These are phyloP conservation scores for Penicillium sp. DNA, from an alignment of 2,329 filamentous ascomycete genomes.

Conservation along the genomic window DNA sequence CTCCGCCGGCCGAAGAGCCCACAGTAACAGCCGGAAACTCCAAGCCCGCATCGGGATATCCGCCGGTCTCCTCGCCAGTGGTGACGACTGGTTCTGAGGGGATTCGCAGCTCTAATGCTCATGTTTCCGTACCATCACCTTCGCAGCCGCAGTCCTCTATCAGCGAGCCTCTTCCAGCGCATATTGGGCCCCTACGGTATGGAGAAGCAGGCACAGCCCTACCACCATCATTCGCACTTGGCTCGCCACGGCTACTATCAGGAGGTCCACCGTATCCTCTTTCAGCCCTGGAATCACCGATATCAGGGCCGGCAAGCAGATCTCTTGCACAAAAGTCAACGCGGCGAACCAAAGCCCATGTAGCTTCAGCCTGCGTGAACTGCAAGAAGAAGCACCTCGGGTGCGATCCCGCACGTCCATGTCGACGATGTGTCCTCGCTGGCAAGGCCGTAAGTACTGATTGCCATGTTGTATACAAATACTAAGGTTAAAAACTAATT, in stretches of 20 bases:
- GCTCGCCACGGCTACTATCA: constrained; percentile 20
- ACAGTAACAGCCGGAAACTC: constrained; percentile 40
- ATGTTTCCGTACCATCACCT: background rate
- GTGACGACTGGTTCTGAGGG: constrained; percentile 3
- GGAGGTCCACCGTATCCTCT: constrained; percentile 30
- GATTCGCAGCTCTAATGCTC: background rate
- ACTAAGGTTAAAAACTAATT: background rate
- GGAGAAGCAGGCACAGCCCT: constrained; percentile 19
- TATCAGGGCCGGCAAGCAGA: constrained; percentile 27
- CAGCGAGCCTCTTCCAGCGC: constrained; percentile 23
- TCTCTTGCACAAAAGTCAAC: constrained; percentile 42
- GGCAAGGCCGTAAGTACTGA: constrained; percentile 47
- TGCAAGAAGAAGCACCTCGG: constrained; percentile 53
- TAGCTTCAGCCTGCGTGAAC: constrained; percentile 52
- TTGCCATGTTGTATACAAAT: background rate
- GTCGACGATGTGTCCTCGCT: constrained; percentile 48
- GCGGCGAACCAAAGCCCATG: constrained; percentile 50
- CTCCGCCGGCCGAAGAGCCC: constrained; percentile 41
- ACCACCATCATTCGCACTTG: constrained; percentile 8
- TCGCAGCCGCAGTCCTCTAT: constrained; percentile 14
- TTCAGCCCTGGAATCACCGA: constrained; percentile 25
- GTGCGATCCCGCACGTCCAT: constrained; percentile 50
- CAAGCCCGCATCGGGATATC: constrained; percentile 33
- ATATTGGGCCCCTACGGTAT: constrained; percentile 23
- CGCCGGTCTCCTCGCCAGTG: constrained; percentile 29